phyloP scores from a whole-genome alignment of 1,284 basidiomycete genomes.

The Uromyces viciae-fabae region DNA sequence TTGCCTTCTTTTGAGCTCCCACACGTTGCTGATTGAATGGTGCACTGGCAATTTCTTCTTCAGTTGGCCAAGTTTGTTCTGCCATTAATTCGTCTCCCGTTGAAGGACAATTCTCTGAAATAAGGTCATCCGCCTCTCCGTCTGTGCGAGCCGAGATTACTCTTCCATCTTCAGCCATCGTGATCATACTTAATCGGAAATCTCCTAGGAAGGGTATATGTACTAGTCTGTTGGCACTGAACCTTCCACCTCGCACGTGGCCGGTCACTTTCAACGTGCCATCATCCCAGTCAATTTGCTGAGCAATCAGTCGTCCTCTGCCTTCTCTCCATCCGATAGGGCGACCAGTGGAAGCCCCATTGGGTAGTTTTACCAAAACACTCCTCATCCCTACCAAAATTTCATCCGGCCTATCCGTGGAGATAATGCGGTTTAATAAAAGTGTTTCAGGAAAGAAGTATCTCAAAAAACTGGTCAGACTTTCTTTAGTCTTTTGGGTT shows the following conservation, averaged over 20 bases:
- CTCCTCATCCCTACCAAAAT: conserved; percentile 65
- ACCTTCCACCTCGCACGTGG: conserved; percentile 70
- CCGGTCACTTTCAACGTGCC: conserved; percentile 72
- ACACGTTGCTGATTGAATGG: conserved; percentile 57
- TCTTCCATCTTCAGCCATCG: background rate
- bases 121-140: conserved; percentile 77
- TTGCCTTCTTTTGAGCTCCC: background rate
- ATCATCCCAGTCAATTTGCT: conserved; percentile 48
- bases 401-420: conserved; percentile 59
- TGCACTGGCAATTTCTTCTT: conserved; percentile 77
- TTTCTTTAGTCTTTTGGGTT: conserved; percentile 66
- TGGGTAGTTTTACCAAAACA: conserved; percentile 47
- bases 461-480: conserved; percentile 81
- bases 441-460: conserved; percentile 80
- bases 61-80: conserved; percentile 98
- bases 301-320: conserved; percentile 47
- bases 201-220: conserved; percentile 87
- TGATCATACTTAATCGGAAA: conserved; percentile 74
- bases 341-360: conserved; percentile 69
- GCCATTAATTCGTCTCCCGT: conserved; percentile 82
- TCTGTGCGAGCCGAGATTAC: conserved; percentile 59
- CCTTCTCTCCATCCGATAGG: conserved; percentile 68
- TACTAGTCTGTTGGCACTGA: conserved; percentile 80
- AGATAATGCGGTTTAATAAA: conserved; percentile 52
- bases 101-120: conserved; percentile 66